Conservation (phyloP, 192 early-diverging fungal genomes). For the Coemansia sp. region DNA sequence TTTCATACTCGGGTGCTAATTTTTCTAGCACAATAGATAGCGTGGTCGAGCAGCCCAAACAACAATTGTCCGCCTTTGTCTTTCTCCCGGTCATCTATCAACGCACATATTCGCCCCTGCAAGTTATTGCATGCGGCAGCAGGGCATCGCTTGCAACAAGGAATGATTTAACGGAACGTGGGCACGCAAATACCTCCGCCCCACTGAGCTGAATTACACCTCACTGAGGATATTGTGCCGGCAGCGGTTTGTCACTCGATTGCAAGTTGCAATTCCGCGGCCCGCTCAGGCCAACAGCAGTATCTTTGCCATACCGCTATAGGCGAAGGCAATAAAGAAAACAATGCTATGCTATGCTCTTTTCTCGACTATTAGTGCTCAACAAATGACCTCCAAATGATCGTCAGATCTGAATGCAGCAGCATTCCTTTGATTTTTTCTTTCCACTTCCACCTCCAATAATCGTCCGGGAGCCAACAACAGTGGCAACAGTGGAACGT, state of each 20-base stretch:
- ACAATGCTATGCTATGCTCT: neutral
- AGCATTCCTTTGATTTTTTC: neutral
- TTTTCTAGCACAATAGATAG: neutral
- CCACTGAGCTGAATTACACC: neutral
- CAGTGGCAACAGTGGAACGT: neutral
- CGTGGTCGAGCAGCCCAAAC: neutral
- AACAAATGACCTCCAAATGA: neutral
- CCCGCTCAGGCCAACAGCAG: neutral
- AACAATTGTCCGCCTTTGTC: neutral
- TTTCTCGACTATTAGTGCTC: neutral
- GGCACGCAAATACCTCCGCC: neutral
- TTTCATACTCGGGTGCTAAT: neutral
- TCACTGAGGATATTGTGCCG: neutral
- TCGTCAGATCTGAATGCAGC: neutral
- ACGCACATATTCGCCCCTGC: neutral
- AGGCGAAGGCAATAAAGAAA: neutral
- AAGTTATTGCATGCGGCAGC: constrained; percentile 1
- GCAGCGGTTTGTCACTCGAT: neutral
- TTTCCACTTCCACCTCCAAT: neutral
- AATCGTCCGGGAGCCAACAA: neutral
- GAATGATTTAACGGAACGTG: neutral
- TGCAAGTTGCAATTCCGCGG: neutral
- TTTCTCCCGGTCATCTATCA: neutral
- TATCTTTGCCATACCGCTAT: neutral
- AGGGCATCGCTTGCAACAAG: neutral